phyloP scores from a whole-genome alignment of 352 stramenopile genomes.

The Poterioochromonas sp. region DNA sequence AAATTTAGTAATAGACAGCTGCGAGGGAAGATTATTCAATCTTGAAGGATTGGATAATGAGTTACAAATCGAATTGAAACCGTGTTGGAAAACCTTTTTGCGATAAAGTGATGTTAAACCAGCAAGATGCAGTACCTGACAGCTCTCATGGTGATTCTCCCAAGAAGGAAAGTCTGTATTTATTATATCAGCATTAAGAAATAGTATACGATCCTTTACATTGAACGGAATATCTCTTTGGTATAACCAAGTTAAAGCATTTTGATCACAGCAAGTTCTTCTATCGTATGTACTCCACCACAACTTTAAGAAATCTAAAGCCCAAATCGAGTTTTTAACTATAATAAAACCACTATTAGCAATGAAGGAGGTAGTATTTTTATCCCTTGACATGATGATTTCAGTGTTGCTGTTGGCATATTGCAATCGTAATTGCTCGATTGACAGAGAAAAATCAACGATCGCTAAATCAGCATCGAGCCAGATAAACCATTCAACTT shows the following conservation, averaged over 20 bases:
- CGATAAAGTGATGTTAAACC: background rate
- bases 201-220: background rate
- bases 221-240: background rate
- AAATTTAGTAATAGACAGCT: too few species aligned
- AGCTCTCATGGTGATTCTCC: background rate
- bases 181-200: background rate
- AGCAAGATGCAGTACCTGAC: background rate
- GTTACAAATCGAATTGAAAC: too few species aligned
- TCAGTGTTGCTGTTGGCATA: too few species aligned
- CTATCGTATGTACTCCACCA: background rate
- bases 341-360: conserved; percentile 21
- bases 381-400: conserved; percentile 1
- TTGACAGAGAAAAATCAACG: background rate
- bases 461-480: conserved; percentile 2
- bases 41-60: background rate
- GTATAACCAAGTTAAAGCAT: background rate
- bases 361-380: background rate
- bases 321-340: background rate
- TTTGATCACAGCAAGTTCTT: background rate
- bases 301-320: background rate
- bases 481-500: background rate
- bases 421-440: background rate
- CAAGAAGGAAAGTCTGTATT: conserved; percentile 7
- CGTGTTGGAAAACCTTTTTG: background rate
- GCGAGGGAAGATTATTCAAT: background rate